phyloP scores from a whole-genome alignment of 2,329 filamentous ascomycete genomes.

The Talaromyces sp. region DNA sequence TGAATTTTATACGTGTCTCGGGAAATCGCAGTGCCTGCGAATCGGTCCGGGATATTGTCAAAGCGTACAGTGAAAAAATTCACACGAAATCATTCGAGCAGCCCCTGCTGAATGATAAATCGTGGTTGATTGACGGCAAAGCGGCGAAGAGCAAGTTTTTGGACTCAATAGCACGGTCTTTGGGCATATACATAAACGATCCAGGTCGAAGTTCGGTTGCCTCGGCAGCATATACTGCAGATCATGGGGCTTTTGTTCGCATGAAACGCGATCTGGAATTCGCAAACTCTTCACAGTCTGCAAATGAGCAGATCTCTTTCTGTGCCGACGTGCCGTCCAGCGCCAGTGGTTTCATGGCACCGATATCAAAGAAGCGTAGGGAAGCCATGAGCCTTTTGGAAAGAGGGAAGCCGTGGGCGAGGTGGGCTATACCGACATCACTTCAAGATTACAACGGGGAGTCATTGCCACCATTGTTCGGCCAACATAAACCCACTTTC shows the following conservation, averaged over 20 bases:
- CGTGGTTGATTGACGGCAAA: slow-evolving; percentile 20
- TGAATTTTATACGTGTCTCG: slow-evolving; percentile 37
- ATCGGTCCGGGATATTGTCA: slow-evolving; percentile 33
- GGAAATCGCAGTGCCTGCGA: slow-evolving; percentile 33
- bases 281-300: slow-evolving; percentile 24
- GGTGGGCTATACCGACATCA: slow-evolving; percentile 35
- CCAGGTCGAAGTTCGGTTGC: slow-evolving; percentile 20
- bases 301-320: slow-evolving; percentile 27
- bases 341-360: slow-evolving; percentile 7
- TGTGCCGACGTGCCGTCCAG: slow-evolving; percentile 35
- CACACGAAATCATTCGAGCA: slow-evolving; percentile 30
- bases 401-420: slow-evolving; percentile 35
- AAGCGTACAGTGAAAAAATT: slow-evolving; percentile 31
- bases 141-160: slow-evolving; percentile 28
- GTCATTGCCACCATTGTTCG: slow-evolving; percentile 29
- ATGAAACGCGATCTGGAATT: slow-evolving; percentile 36
- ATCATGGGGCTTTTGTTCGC: slow-evolving; percentile 32
- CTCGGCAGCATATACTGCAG: slow-evolving; percentile 34
- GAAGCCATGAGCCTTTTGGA: slow-evolving; percentile 31
- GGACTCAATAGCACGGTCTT: slow-evolving; percentile 32
- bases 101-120: slow-evolving; percentile 17
- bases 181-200: slow-evolving; percentile 31
- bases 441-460: slow-evolving; percentile 20
- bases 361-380: slow-evolving; percentile 8
- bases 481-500: slow-evolving; percentile 28